Conservation (phyloP, 108 stramenopile species). For the Discostella pseudostelligera region DNA sequence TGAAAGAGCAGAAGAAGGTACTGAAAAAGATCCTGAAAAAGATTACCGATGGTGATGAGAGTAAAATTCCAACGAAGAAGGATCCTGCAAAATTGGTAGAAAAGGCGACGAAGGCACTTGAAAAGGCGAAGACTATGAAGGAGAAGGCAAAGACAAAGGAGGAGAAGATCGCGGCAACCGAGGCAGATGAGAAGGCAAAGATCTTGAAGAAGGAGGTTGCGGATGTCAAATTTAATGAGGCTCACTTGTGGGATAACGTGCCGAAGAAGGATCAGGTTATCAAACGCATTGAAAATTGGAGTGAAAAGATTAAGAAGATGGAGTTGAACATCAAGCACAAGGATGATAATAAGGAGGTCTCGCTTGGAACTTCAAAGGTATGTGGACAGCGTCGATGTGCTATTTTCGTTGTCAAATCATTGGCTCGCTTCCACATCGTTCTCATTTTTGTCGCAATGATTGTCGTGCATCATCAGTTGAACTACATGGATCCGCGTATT, state of each 20-base stretch:
- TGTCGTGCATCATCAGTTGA: slow-evolving; percentile 67
- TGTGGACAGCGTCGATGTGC: background rate
- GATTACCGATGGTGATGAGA: slow-evolving; percentile 63
- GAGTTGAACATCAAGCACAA: slow-evolving; percentile 95
- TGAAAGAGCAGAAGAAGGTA: slow-evolving; percentile 85
- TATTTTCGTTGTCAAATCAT: background rate
- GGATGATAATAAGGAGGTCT: slow-evolving; percentile 99
- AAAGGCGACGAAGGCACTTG: slow-evolving; percentile 61
- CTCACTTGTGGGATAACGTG: slow-evolving; percentile 88
- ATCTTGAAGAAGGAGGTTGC: slow-evolving; percentile 60
- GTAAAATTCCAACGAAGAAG: slow-evolving; percentile 76
- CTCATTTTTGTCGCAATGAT: background rate
- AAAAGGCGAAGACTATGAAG: slow-evolving; percentile 88
- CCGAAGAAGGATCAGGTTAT: slow-evolving; percentile 85
- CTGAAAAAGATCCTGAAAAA: slow-evolving; percentile 79
- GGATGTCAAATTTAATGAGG: slow-evolving; percentile 71
- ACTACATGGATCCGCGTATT: slow-evolving; percentile 99
- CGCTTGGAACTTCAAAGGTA: slow-evolving; percentile 89
- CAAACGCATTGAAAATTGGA: slow-evolving; percentile 84
- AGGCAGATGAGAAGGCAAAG: slow-evolving; percentile 86
- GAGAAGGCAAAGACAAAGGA: slow-evolving; percentile 92
- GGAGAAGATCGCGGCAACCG: slow-evolving; percentile 90
- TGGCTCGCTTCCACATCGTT: slow-evolving; percentile 10
- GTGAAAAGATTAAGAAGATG: slow-evolving; percentile 84
- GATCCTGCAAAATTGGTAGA: slow-evolving; percentile 61